These are phyloP conservation scores for Hysterangium stoloniferum DNA, from an alignment of 768 basidiomycete genomes.

Conservation along the genomic window DNA sequence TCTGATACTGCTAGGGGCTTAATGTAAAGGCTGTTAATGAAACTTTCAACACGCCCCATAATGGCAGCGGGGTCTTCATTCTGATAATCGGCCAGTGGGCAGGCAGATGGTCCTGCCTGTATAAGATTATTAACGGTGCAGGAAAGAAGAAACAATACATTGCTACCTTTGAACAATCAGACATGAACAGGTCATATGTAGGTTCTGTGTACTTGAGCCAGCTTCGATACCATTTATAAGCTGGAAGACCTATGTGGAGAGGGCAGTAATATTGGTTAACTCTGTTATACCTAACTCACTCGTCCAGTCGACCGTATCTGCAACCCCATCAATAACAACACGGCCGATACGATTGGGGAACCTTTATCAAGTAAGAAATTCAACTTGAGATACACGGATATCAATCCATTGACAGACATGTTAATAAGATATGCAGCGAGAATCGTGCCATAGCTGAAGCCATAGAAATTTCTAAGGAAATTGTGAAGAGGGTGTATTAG, in stretches of 20 bases:
- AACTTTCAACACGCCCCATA: constrained; percentile 7
- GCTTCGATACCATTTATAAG: constrained; percentile 3
- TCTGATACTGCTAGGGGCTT: constrained; percentile 8
- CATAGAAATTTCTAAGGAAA: constrained; percentile 16
- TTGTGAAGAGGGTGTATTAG: too few species aligned
- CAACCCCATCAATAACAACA: constrained; percentile 15
- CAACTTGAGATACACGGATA: not conserved
- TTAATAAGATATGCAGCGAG: constrained; percentile 16
- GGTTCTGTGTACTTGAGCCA: constrained; percentile 11
- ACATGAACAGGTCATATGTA: constrained; percentile 12
- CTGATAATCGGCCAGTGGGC: constrained; percentile 7
- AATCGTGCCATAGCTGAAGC: constrained; percentile 15
- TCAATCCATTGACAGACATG: constrained; percentile 12
- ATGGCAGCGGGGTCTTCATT: constrained; percentile 7
- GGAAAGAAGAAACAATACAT: not conserved
- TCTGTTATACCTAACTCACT: constrained; percentile 3
- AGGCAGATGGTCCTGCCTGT: constrained; percentile 10
- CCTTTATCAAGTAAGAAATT: constrained; percentile 3
- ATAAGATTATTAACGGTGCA: not conserved
- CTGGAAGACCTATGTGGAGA: constrained; percentile 4
- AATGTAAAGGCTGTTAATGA: constrained; percentile 11
- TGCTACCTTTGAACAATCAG: constrained; percentile 12
- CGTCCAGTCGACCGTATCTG: constrained; percentile 12
- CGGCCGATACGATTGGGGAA: constrained; percentile 16
- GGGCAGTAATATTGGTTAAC: not conserved